phyloP scores from a whole-genome alignment of 2,329 filamentous ascomycete species.

The Hypoxylon sp. region DNA sequence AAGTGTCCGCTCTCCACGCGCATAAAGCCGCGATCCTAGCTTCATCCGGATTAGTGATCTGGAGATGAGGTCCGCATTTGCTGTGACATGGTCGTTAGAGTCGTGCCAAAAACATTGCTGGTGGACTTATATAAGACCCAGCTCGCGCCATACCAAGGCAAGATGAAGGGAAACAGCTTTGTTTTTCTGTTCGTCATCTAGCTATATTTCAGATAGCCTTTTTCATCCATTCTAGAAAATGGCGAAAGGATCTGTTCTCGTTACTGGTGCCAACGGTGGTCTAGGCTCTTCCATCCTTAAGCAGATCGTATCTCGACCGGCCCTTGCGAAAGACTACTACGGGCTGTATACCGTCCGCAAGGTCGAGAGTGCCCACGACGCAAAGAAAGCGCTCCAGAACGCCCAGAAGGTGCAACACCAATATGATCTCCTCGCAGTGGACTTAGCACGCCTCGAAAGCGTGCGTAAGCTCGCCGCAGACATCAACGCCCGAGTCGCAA shows the following conservation, averaged over 20 bases:
- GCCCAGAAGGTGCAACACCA: conserved; percentile 47
- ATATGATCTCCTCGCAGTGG: conserved; percentile 54
- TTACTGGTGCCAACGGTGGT: conserved; percentile 60
- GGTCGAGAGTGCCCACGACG: conserved; percentile 50
- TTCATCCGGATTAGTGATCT: conserved; percentile 3
- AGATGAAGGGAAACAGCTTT: not conserved
- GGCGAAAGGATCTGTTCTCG: conserved; percentile 54
- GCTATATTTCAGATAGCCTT: not conserved
- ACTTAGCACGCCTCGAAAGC: conserved; percentile 41
- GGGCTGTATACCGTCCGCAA: conserved; percentile 59
- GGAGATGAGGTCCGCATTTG: conserved; percentile 5
- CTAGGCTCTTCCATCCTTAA: conserved; percentile 56
- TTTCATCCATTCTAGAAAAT: conserved; percentile 7
- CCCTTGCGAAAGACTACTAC: conserved; percentile 54
- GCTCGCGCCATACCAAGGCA: not conserved
- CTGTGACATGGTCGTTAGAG: not conserved
- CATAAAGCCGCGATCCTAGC: conserved; percentile 1
- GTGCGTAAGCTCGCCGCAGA: conserved; percentile 39
- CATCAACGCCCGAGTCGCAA: conserved; percentile 45
- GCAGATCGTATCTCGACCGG: conserved; percentile 50
- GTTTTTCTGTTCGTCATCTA: not conserved
- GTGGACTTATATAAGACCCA: conserved; percentile 17
- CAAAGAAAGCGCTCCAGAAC: conserved; percentile 48
- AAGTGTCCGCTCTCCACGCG: conserved; percentile 2
- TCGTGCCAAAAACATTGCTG: not conserved